Percentiles rank a stretch among this genome's conserved stretches.
Conservation (phyloP, 306 rosid genomes). For the Trifolium dubium region DNA sequence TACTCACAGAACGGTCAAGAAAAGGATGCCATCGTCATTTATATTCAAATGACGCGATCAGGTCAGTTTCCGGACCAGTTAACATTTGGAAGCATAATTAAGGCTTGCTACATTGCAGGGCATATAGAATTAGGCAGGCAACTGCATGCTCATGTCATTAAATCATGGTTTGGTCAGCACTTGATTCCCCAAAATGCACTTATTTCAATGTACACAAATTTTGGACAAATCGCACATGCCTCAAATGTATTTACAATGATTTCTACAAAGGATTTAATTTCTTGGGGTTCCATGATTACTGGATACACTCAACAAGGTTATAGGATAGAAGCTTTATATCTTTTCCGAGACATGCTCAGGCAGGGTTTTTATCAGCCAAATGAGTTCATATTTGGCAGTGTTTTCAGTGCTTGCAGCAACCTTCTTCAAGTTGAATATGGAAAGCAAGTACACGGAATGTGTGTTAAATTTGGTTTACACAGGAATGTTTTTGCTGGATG, state of each 20-base stretch:
- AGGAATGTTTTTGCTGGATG: constrained; percentile 70
- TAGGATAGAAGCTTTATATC: constrained; percentile 63
- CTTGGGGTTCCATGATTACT: constrained; percentile 79
- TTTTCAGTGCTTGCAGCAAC: constrained; percentile 70
- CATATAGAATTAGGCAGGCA: constrained; percentile 61
- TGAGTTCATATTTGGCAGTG: constrained; percentile 71
- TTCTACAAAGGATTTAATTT: constrained; percentile 65
- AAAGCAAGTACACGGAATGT: constrained; percentile 68
- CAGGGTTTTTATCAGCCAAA: constrained; percentile 64
- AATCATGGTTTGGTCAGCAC: constrained; percentile 57
- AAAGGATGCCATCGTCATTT: constrained; percentile 61
- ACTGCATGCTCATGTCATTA: constrained; percentile 68
- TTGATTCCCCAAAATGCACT: constrained; percentile 75
- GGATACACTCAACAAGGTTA: constrained; percentile 75
- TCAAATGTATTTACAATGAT: constrained; percentile 57
- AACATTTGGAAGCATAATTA: constrained; percentile 72
- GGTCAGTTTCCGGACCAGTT: constrained; percentile 68
- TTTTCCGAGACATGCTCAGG: constrained; percentile 66
- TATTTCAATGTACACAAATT: constrained; percentile 72
- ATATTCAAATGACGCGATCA: constrained; percentile 59
- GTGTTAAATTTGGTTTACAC: constrained; percentile 68
- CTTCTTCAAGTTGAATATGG: constrained; percentile 70
- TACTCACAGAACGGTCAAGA: constrained; percentile 60
- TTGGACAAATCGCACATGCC: constrained; percentile 60
- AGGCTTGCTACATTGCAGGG: constrained; percentile 62